Base-by-base conservation (phyloP, 306 rosid genomes). In the Delonix regia region DNA sequence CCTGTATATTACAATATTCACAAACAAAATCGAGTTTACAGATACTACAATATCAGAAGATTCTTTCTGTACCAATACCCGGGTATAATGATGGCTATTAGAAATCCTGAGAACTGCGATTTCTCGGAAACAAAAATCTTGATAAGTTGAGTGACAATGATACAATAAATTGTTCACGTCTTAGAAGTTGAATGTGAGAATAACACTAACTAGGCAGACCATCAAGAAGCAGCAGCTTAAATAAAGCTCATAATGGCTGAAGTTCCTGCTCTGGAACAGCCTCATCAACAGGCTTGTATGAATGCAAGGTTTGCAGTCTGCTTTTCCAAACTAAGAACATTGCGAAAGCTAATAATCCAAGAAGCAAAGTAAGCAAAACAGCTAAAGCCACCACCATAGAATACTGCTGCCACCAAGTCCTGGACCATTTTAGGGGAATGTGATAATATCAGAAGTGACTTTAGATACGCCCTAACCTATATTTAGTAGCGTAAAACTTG, bases 191-290 rank as follows among this genome's bases (percentile, higher is more conserved):
- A 81, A 82, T 45, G 67, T 86, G 77, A 77, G 77, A 77, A 74
- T n/a, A 41, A 60, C 73, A 69, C 60, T 53, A 77, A 38, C 49
- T 33, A 77, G 39, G 76, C 44, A 62, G 51, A 80, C 85, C 73
- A 73, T 52, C 75, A 53, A 74, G 75, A 75, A 77, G 76, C 66
- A 70, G 28, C 69, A n/a, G 59, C 81, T 64, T 33, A 55, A 34
- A 11, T 51, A 49, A 44, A 8, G 86, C 86, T 92, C 86, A 90
- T 34, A 94, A 72, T 18, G 97, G 93, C 86, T 89, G 98, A 42
- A 95, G 99, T 78, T 95, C 99, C 81, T 90, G 95, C 89, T 95
- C 99, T 0, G 94, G 88, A 74, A 61, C 83, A 61, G 75, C 86
- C 48, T 2, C 90, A 83, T 86, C 55, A 38, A 94, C 97, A 13